A percentile compares a stretch with the other conserved stretches of the same genome.
Evolutionary conservation across 345 rosid genomes (phyloP).

Genomic region (Murraya paniculata): DNA sequence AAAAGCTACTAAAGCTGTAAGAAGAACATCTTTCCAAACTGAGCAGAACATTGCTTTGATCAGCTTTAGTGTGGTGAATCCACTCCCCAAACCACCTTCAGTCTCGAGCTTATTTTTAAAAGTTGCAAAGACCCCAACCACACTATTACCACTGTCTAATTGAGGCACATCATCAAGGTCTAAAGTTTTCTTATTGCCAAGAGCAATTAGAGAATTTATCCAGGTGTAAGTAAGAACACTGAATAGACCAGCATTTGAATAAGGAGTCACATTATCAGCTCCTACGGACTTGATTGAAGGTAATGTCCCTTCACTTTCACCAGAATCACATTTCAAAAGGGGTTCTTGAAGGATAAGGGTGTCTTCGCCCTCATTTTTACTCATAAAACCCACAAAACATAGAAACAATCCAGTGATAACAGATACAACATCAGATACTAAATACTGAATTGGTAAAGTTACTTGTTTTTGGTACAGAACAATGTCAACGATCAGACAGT

Average conservation of each 20-base stretch:
- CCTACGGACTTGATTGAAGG: slow-evolving; percentile 31
- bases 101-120: slow-evolving; percentile 44
- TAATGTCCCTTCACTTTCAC: slow-evolving; percentile 5
- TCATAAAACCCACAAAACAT: slow-evolving; percentile 12
- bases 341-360: slow-evolving; percentile 44
- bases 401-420: slow-evolving; percentile 20
- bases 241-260: slow-evolving; percentile 43
- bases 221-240: slow-evolving; percentile 56
- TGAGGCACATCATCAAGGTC: slow-evolving; percentile 74
- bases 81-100: slow-evolving; percentile 24
- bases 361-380: slow-evolving; percentile 9
- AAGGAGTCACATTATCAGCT: slow-evolving; percentile 43
- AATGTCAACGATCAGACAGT: slow-evolving; percentile 37
- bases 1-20: slow-evolving; percentile 36
- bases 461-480: slow-evolving; percentile 15
- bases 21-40: slow-evolving; percentile 46
- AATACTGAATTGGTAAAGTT: slow-evolving; percentile 8
- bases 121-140: slow-evolving; percentile 33
- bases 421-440: slow-evolving; percentile 19
- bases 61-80: slow-evolving; percentile 46
- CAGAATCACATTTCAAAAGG: slow-evolving; percentile 36
- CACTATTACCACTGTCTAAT: slow-evolving; percentile 48
- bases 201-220: slow-evolving; percentile 56
- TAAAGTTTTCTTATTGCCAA: slow-evolving; percentile 54
- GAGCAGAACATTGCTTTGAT: slow-evolving; percentile 41